These are phyloP conservation scores for Mycena maculata DNA, from an alignment of 768 basidiomycete species.

Conservation along the genomic window DNA sequence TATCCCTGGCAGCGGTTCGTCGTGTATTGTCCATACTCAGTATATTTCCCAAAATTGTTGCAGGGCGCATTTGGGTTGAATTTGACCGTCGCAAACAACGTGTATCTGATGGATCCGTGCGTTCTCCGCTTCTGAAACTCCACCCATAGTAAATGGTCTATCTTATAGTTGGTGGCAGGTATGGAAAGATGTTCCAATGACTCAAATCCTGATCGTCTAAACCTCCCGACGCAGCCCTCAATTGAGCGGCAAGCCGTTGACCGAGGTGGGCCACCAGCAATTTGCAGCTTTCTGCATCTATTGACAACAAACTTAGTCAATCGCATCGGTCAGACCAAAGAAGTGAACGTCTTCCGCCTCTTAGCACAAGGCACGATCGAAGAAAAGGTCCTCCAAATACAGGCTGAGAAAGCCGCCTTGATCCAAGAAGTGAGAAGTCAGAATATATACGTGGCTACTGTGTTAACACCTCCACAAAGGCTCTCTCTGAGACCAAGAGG, in stretches of 20 bases:
- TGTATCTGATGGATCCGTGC: not conserved
- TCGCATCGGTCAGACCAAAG: not conserved
- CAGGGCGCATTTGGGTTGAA: conserved; percentile 14
- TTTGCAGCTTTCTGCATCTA: not conserved
- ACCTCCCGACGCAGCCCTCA: not conserved
- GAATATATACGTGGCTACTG: too few relatives aligned
- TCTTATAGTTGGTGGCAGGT: conserved; percentile 10
- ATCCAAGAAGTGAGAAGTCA: too few relatives aligned
- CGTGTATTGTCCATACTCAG: not conserved
- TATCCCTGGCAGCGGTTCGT: not conserved
- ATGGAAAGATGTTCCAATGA: not conserved
- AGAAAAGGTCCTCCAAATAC: not conserved
- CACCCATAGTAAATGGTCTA: not conserved
- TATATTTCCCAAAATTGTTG: not conserved
- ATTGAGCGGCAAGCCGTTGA: conserved; percentile 9
- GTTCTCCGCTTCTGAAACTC: not conserved
- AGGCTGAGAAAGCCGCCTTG: not conserved
- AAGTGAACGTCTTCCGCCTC: not conserved
- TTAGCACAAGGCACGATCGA: not conserved
- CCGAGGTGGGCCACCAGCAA: not conserved
- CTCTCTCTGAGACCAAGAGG: too few relatives aligned
- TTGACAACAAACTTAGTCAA: not conserved
- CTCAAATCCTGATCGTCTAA: not conserved
- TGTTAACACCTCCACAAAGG: too few relatives aligned
- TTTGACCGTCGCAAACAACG: conserved; percentile 2